A percentile compares a stretch with the other conserved stretches of the same genome.
These are phyloP conservation scores for Candida sakaeoensis DNA, from an alignment of 805 yeast genomes.

Conservation along the genomic window DNA sequence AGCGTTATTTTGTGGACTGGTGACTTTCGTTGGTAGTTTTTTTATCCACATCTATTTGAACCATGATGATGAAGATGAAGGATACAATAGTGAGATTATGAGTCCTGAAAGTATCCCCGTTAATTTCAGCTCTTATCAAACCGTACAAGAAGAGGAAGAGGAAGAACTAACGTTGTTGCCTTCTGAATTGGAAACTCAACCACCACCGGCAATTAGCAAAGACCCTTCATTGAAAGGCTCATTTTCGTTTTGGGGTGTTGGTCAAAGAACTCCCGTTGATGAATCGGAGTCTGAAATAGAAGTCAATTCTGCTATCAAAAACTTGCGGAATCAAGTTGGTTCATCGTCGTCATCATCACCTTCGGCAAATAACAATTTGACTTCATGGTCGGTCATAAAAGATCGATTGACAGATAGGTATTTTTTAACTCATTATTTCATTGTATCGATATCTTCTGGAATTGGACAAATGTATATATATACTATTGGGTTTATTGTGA, in stretches of 20 bases:
- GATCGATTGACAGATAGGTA: constrained; percentile 19
- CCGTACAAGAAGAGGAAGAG: neutral
- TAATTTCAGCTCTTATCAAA: constrained; percentile 1
- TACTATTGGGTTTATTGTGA: constrained; percentile 69
- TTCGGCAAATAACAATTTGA: neutral
- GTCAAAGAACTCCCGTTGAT: constrained; percentile 25
- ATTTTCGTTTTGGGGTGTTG: constrained; percentile 39
- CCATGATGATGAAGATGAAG: constrained; percentile 15
- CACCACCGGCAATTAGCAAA: constrained; percentile 3
- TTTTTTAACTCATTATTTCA: constrained; percentile 50
- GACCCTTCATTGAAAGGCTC: constrained; percentile 28
- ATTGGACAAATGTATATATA: constrained; percentile 71
- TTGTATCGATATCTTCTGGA: constrained; percentile 57
- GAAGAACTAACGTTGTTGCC: constrained; percentile 4
- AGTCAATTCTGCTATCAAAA: constrained; percentile 11
- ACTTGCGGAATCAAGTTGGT: constrained; percentile 10
- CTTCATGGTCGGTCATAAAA: constrained; percentile 18
- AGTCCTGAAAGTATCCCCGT: neutral
- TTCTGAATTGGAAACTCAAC: constrained; percentile 4
- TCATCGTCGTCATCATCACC: neutral
- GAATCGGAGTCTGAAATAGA: constrained; percentile 1
- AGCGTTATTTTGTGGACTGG: constrained; percentile 47
- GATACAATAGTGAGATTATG: constrained; percentile 3
- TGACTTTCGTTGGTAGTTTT: constrained; percentile 42
- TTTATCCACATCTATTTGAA: constrained; percentile 38